Evolutionary conservation across 2,329 filamentous ascomycete species (phyloP).

Genomic region (Claviceps arundinis): DNA sequence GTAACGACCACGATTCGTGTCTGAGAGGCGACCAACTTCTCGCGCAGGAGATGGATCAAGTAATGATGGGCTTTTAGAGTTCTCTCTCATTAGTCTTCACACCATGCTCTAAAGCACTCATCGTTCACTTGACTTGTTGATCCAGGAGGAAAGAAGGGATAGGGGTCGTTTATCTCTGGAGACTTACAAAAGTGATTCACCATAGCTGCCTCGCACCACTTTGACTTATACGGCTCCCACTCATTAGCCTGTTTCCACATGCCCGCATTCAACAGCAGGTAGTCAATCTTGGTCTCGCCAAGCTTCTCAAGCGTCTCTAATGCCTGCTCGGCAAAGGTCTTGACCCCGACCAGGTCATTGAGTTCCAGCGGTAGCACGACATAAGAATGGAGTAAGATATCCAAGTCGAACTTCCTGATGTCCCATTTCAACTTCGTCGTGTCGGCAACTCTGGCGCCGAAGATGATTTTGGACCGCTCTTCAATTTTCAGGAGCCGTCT

Average conservation of each 20-base stretch:
- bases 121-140: too few relatives aligned
- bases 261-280: constrained; percentile 36
- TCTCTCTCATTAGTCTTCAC: background rate
- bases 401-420: constrained; percentile 28
- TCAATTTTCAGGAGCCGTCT: constrained; percentile 33
- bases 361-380: constrained; percentile 36
- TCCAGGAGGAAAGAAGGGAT: too few relatives aligned
- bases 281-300: constrained; percentile 30
- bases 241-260: constrained; percentile 22
- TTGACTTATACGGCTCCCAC: constrained; percentile 25
- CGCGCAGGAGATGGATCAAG: constrained; percentile 32
- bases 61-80: constrained; percentile 35
- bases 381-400: constrained; percentile 25
- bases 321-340: constrained; percentile 31
- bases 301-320: constrained; percentile 21
- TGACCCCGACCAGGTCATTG: constrained; percentile 28
- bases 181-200: constrained; percentile 39
- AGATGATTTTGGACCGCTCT: constrained; percentile 32
- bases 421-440: constrained; percentile 22
- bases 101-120: too few relatives aligned
- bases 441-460: constrained; percentile 34
- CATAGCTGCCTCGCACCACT: constrained; percentile 36
- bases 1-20: constrained; percentile 38
- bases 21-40: constrained; percentile 32
- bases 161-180: too few relatives aligned